A percentile compares a stretch with the other conserved stretches of the same genome.
phyloP scores from a whole-genome alignment of 345 rosid species.

The Adansonia digitata region DNA sequence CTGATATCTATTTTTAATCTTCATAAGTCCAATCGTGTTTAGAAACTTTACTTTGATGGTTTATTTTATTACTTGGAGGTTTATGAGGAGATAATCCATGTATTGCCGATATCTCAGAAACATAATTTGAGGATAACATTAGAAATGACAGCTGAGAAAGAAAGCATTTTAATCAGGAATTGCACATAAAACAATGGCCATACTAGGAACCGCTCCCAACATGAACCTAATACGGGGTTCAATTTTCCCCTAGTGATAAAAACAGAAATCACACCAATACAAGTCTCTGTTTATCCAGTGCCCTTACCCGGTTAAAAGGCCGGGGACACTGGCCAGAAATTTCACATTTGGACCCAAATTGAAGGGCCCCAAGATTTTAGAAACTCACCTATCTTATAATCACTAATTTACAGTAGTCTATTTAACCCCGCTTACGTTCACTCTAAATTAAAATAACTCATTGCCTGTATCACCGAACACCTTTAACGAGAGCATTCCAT shows the following conservation, averaged over 20 bases:
- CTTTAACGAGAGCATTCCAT: constrained; percentile 14
- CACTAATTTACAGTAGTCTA: constrained; percentile 7
- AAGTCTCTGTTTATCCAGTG: constrained; percentile 22
- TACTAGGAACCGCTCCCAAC: constrained; percentile 21
- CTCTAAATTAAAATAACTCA: not conserved
- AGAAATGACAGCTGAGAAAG: not conserved
- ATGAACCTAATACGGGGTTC: constrained; percentile 10
- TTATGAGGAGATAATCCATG: not conserved
- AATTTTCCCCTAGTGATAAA: constrained; percentile 1
- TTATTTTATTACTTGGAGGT: not conserved
- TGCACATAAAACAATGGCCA: constrained; percentile 13
- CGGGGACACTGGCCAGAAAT: not conserved
- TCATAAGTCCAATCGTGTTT: not conserved
- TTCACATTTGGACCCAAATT: constrained; percentile 1
- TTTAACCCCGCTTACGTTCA: not conserved
- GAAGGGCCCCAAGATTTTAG: not conserved
- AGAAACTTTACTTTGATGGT: not conserved
- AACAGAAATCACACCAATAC: constrained; percentile 12
- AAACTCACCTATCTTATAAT: constrained; percentile 4
- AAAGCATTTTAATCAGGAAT: constrained; percentile 1
- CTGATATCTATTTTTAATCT: not conserved
- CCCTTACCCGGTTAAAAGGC: constrained; percentile 37
- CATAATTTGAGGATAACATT: not conserved
- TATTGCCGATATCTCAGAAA: not conserved
- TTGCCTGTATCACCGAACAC: constrained; percentile 2